A percentile compares a stretch with the other conserved stretches of the same genome.
These are phyloP conservation scores for Starmerella potacharoeniae DNA, from an alignment of 805 yeast genomes.

Conservation along the genomic window DNA sequence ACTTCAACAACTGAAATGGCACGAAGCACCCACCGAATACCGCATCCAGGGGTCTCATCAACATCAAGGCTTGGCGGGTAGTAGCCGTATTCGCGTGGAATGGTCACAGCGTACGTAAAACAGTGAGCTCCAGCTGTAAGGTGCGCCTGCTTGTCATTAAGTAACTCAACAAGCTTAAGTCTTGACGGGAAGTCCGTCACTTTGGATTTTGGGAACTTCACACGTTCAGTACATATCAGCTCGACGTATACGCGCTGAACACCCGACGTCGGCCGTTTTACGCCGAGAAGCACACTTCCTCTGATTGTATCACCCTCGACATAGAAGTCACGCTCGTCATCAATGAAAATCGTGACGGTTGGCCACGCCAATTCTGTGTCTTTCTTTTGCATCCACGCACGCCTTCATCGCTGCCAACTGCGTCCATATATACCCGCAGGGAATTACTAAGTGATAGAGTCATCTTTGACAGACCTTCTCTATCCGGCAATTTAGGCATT, in stretches of 20 bases:
- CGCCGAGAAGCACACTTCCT: not conserved
- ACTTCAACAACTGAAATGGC: not conserved
- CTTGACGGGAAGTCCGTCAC: not conserved
- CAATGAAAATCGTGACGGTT: not conserved
- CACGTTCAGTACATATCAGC: not conserved
- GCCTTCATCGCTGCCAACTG: too few relatives aligned
- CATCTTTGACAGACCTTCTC: too few relatives aligned
- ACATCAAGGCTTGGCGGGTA: not conserved
- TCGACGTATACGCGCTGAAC: not conserved
- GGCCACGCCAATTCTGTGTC: too few relatives aligned
- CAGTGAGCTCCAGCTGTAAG: not conserved
- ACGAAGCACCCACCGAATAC: not conserved
- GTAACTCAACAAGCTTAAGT: not conserved
- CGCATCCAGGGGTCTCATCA: not conserved
- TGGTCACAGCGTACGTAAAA: not conserved
- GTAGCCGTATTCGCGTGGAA: not conserved
- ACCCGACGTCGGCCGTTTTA: not conserved
- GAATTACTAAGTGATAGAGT: too few relatives aligned
- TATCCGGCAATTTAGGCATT: too few relatives aligned
- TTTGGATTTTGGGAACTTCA: not conserved
- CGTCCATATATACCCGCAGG: too few relatives aligned
- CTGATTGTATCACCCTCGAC: not conserved
- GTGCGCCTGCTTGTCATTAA: not conserved
- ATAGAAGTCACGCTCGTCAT: not conserved
- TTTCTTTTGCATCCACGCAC: too few relatives aligned